Evolutionary conservation across 2,329 filamentous ascomycete genomes (phyloP).

Genomic region (Septoria linicola): DNA sequence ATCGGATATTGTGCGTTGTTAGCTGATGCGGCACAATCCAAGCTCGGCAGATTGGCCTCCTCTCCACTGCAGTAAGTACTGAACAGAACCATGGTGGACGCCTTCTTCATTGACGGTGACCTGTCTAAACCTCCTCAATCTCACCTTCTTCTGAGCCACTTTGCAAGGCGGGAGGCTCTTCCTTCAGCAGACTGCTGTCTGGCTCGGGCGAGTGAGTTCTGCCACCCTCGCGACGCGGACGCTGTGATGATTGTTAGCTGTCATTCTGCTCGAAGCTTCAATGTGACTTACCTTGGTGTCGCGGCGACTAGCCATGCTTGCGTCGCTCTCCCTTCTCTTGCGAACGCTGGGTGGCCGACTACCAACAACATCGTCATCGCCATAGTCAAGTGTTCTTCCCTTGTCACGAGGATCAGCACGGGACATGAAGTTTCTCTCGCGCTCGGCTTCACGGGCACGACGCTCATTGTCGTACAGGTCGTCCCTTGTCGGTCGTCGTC

Average conservation of each 20-base stretch:
- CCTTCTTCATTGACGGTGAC: neutral
- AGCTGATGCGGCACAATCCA: no score
- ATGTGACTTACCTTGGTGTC: conserved; percentile 44
- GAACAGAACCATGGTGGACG: neutral
- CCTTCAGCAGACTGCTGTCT: conserved; percentile 37
- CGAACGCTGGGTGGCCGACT: conserved; percentile 58
- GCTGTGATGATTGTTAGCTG: conserved; percentile 22
- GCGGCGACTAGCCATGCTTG: conserved; percentile 40
- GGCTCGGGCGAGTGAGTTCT: conserved; percentile 28
- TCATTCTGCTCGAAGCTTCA: neutral
- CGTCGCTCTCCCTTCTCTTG: conserved; percentile 67
- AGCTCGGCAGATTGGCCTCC: no score
- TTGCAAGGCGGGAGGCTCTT: conserved; percentile 60
- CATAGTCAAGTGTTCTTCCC: conserved; percentile 88
- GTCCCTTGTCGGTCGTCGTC: conserved; percentile 43
- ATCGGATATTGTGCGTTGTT: no score
- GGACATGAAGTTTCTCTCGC: conserved; percentile 78
- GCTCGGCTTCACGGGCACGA: conserved; percentile 82
- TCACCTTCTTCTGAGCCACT: conserved; percentile 97
- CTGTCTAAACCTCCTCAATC: conserved; percentile 71
- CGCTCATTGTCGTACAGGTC: conserved; percentile 77
- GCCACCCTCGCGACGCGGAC: conserved; percentile 22
- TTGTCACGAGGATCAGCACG: conserved; percentile 78
- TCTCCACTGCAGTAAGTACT: neutral
- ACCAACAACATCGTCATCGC: conserved; percentile 60